Percentiles rank a stretch among this genome's conserved stretches.
Conservation (phyloP, 1,284 basidiomycete species). For the Cystobasidiaceae sp. region DNA sequence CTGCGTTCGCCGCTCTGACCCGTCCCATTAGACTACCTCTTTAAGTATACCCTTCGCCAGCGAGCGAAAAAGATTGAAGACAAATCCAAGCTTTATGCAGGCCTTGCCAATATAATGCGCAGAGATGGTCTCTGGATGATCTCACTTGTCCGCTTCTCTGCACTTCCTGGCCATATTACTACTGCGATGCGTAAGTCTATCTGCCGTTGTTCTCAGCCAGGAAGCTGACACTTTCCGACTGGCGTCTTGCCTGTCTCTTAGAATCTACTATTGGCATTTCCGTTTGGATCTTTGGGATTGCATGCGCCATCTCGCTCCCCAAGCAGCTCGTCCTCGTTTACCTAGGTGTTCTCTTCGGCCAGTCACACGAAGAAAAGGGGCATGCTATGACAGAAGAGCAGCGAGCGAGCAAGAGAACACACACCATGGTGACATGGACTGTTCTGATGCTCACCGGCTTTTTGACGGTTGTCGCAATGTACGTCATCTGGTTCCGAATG, state of each 20-base stretch:
- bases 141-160: constrained; percentile 43
- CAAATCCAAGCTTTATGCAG: constrained; percentile 47
- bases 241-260: no score
- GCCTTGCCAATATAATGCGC: constrained; percentile 44
- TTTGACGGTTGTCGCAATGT: constrained; percentile 11
- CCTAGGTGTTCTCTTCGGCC: constrained; percentile 35
- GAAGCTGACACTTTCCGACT: no score
- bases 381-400: not conserved
- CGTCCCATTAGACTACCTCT: constrained; percentile 37
- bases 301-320: constrained; percentile 46
- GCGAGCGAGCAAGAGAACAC: not conserved
- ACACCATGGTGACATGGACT: constrained; percentile 38
- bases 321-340: constrained; percentile 46
- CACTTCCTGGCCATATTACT: constrained; percentile 45
- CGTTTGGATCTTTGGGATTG: constrained; percentile 45
- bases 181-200: constrained; percentile 44
- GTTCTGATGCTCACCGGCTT: constrained; percentile 19
- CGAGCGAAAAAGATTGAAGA: constrained; percentile 45
- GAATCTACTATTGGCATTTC: constrained; percentile 26
- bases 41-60: constrained; percentile 45
- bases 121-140: constrained; percentile 47
- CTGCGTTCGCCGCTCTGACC: no score
- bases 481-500: constrained; percentile 28
- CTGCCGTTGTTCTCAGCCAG: no score
- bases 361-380: constrained; percentile 14